Percentiles rank a stretch among this genome's conserved stretches.
Conservation (phyloP, 495 filamentous ascomycete species). For the Lepraria neglecta region DNA sequence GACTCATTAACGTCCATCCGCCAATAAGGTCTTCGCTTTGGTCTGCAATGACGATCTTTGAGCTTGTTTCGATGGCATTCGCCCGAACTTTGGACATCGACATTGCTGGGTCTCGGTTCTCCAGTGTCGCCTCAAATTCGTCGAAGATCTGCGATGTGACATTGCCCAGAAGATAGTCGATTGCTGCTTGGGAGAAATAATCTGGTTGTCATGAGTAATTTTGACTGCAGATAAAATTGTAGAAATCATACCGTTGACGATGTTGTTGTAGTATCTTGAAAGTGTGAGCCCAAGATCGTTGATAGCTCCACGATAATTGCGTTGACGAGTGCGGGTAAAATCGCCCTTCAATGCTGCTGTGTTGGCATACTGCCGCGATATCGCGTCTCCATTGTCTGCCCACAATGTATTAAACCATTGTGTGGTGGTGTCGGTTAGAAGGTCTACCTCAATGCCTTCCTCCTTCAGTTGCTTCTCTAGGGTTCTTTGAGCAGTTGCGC, state of each 20-base stretch:
- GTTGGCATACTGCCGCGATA: constrained; percentile 65
- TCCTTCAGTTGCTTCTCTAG: constrained; percentile 68
- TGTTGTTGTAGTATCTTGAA: constrained; percentile 64
- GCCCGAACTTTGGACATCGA: constrained; percentile 76
- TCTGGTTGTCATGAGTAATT: constrained; percentile 39
- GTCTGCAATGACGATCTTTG: constrained; percentile 78
- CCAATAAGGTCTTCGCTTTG: constrained; percentile 73
- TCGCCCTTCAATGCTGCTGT: constrained; percentile 93
- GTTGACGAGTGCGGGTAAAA: constrained; percentile 83
- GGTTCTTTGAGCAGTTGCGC: constrained; percentile 69
- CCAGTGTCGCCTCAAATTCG: constrained; percentile 86
- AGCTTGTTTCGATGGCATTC: constrained; percentile 79
- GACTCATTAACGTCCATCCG: constrained; percentile 75
- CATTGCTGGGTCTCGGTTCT: constrained; percentile 78
- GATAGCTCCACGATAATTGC: constrained; percentile 83
- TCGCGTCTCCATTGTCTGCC: constrained; percentile 81
- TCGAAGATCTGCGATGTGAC: constrained; percentile 75
- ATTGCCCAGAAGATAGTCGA: constrained; percentile 90
- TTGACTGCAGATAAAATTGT: not conserved
- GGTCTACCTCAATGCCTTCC: constrained; percentile 65
- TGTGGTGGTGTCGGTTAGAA: constrained; percentile 63
- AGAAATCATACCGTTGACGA: constrained; percentile 55
- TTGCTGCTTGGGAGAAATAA: constrained; percentile 88
- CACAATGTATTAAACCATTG: constrained; percentile 91
- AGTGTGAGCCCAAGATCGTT: constrained; percentile 90